Percentiles rank a stretch among this genome's conserved stretches.
These are phyloP conservation scores for Yarrowia hollandica DNA, from an alignment of 805 yeast species.

Conservation along the genomic window DNA sequence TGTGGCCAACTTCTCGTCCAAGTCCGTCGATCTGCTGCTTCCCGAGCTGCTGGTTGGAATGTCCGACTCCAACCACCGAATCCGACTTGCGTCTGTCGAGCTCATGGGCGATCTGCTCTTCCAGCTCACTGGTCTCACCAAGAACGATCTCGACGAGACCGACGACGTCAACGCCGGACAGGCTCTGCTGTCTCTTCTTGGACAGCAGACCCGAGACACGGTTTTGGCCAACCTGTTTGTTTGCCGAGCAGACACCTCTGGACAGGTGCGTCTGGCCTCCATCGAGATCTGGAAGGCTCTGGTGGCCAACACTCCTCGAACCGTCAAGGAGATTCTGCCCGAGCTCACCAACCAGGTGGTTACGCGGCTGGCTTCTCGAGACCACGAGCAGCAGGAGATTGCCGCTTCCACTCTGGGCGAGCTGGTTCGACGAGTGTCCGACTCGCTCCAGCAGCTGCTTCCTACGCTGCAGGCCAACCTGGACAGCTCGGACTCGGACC, in stretches of 20 bases:
- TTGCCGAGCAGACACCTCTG: slow-evolving; percentile 89
- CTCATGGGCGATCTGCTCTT: slow-evolving; percentile 91
- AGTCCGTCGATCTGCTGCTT: slow-evolving; percentile 86
- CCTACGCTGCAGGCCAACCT: slow-evolving; percentile 75
- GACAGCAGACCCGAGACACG: slow-evolving; percentile 84
- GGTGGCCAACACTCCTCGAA: slow-evolving; percentile 93
- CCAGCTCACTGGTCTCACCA: slow-evolving; percentile 88
- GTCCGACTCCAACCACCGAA: slow-evolving; percentile 77
- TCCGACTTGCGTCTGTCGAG: slow-evolving; percentile 90
- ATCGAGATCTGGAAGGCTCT: slow-evolving; percentile 95
- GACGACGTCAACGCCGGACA: slow-evolving; percentile 46
- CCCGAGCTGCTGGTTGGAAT: slow-evolving; percentile 94
- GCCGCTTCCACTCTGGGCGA: slow-evolving; percentile 96
- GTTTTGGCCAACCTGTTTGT: slow-evolving; percentile 83
- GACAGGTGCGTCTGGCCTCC: slow-evolving; percentile 83
- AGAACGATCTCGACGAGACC: slow-evolving; percentile 51
- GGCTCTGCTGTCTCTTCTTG: slow-evolving; percentile 73
- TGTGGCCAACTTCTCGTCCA: slow-evolving; percentile 85
- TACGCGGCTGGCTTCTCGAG: slow-evolving; percentile 77
- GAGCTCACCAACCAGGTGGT: slow-evolving; percentile 77
- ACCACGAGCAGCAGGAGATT: slow-evolving; percentile 73
- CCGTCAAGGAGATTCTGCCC: slow-evolving; percentile 88
- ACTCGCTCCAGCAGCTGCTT: slow-evolving; percentile 76
- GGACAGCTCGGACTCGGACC: slow-evolving; percentile 64
- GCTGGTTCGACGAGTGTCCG: slow-evolving; percentile 84